These are phyloP conservation scores for Dichotomocladium elegans DNA, from an alignment of 371 early-diverging fungal species.

Conservation along the genomic window DNA sequence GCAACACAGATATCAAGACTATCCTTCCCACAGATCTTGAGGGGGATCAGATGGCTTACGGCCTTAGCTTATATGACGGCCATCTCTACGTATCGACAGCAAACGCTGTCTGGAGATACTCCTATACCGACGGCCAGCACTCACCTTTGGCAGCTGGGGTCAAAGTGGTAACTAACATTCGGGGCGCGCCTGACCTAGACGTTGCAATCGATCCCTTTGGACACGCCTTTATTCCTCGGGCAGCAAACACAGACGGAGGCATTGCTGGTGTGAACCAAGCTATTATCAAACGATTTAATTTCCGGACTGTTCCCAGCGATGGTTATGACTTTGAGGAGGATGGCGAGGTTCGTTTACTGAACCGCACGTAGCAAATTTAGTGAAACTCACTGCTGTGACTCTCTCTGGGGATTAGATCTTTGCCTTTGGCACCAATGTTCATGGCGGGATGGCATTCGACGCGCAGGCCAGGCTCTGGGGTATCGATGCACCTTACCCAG, in stretches of 20 bases:
- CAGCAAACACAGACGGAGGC: conserved; percentile 6
- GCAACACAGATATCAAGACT: conserved; percentile 21
- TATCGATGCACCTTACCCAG: conserved; percentile 21
- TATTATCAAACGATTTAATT: conserved; percentile 40
- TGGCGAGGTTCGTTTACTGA: conserved; percentile 20
- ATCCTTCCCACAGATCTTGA: conserved; percentile 10
- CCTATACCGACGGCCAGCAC: conserved; percentile 44
- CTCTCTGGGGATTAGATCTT: conserved; percentile 7
- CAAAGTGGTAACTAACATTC: conserved; percentile 22
- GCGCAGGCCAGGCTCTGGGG: conserved; percentile 45
- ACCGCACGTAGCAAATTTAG: background rate
- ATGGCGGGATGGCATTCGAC: conserved; percentile 38
- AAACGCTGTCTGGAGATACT: conserved; percentile 29
- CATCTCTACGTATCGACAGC: conserved; percentile 29
- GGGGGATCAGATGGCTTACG: conserved; percentile 15
- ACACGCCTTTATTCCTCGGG: conserved; percentile 28
- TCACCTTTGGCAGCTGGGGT: conserved; percentile 19
- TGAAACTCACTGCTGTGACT: background rate
- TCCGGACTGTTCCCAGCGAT: conserved; percentile 22
- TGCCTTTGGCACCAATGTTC: conserved; percentile 32
- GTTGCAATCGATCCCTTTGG: conserved; percentile 39
- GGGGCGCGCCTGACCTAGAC: conserved; percentile 17
- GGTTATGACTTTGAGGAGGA: conserved; percentile 35
- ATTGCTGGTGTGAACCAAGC: conserved; percentile 17
- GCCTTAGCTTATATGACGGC: conserved; percentile 21